A percentile compares a stretch with the other conserved stretches of the same genome.
Evolutionary conservation across 2,329 filamentous ascomycete genomes (phyloP).

Genomic region (Ceratocystis alfenasii): DNA sequence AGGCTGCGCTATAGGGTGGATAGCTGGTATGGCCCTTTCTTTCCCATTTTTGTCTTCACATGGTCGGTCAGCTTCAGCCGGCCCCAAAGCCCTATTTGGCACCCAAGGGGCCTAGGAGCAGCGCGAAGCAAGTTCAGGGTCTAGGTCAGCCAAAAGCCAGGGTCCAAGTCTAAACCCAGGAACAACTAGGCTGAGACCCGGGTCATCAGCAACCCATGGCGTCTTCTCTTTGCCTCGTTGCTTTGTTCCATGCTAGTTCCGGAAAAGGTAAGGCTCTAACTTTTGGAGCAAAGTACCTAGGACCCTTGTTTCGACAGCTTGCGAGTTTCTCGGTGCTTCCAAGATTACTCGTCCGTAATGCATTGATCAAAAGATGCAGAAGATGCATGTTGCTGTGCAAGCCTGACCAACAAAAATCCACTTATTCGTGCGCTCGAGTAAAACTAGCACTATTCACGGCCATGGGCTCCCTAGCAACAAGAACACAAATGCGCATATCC

Average conservation of each 20-base stretch:
- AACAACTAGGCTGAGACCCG: not conserved
- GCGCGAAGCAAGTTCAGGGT: not conserved
- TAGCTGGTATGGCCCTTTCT: too few species aligned
- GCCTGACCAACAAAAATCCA: not conserved
- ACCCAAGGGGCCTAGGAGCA: not conserved
- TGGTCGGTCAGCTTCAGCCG: not conserved
- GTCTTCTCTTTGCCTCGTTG: not conserved
- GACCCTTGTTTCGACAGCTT: not conserved
- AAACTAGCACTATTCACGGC: not conserved
- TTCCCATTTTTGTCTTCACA: too few species aligned
- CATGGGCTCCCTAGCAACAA: slow-evolving; percentile 3
- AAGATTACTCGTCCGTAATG: slow-evolving; percentile 11
- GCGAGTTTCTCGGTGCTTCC: slow-evolving; percentile 10
- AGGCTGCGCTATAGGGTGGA: too few species aligned
- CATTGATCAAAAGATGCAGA: slow-evolving; percentile 7
- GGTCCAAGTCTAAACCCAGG: too few species aligned
- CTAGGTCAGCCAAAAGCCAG: not conserved
- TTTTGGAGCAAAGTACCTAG: not conserved
- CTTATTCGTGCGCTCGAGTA: slow-evolving; percentile 6
- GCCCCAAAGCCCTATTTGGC: not conserved
- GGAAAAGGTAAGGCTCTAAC: not conserved
- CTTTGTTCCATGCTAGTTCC: slow-evolving; percentile 7
- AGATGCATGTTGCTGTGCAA: slow-evolving; percentile 1
- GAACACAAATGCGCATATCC: not conserved
- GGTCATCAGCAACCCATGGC: not conserved